phyloP scores from a whole-genome alignment of 2,329 filamentous ascomycete genomes.

The Colletotrichum brevisporum region DNA sequence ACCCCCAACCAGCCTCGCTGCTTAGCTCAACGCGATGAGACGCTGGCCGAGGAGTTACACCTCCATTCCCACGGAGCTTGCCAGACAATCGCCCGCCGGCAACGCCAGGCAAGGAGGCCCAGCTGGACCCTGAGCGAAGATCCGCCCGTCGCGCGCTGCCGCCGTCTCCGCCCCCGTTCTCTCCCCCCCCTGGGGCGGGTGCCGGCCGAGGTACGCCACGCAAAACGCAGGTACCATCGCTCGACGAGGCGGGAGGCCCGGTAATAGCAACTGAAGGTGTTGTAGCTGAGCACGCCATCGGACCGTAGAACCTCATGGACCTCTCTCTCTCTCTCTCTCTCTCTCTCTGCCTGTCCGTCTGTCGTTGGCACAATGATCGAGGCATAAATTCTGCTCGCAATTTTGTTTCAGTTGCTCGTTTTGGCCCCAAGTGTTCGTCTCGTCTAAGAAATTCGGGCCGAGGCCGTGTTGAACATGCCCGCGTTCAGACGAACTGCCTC shows the following conservation, averaged over 20 bases:
- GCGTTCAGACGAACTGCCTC: background rate
- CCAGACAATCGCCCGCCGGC: background rate
- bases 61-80: background rate
- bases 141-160: background rate
- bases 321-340: background rate
- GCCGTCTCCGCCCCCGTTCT: conserved; percentile 6
- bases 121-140: conserved; percentile 20
- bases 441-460: too few relatives aligned
- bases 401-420: too few relatives aligned
- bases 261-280: background rate
- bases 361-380: background rate
- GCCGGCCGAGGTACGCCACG: conserved; percentile 4
- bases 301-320: background rate
- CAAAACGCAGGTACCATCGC: conserved; percentile 19
- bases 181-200: conserved; percentile 15
- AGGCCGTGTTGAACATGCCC: background rate
- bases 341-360: too few relatives aligned
- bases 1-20: conserved; percentile 2
- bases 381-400: too few relatives aligned
- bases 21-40: conserved; percentile 21
- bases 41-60: background rate
- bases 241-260: conserved; percentile 11
- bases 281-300: conserved; percentile 17
- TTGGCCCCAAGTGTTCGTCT: too few relatives aligned
- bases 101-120: too few relatives aligned